Base-by-base conservation (phyloP, 805 yeast species). In the Nakazawaea molendinolei region DNA sequence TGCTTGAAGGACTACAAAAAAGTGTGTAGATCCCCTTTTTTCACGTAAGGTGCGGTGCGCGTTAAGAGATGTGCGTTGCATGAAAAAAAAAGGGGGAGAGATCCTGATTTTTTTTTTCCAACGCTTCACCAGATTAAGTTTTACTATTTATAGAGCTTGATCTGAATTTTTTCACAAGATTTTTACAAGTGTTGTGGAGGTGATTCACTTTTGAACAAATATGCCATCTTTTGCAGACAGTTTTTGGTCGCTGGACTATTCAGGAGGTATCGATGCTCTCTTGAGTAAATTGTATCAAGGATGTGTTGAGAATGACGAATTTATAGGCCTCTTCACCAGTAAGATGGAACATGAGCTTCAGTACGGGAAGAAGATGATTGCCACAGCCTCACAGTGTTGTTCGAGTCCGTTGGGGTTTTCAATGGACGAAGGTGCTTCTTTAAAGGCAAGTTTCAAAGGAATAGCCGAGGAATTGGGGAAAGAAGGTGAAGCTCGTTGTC, bases 191-290 rank as follows among this genome's bases (percentile, higher is more conserved):
- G n/a, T n/a, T n/a, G n/a, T n/a, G n/a, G n/a, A n/a, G n/a, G n/a
- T n/a, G n/a, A n/a, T n/a, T n/a, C 13, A 24, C 13, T 24, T 5
- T 23, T 14, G 8, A 12, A 25, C n/a, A 6, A 20, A n/a, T 23
- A 62, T 62, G 66, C 58, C 74, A 7, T 73, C 85, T 15, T 81
- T 83, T 59, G 76, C 85, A 4, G 86, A 80, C 46, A 74, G 78
- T 47, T 83, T 83, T 58, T 83, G 94, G 94, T 67, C 86, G 6
- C 64, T 63, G 20, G 89, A 81, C 50, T 76, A 78, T 49, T 59
- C 65, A 10, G 58, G 69, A 56, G 79, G 84, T 24, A 56, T 71
- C 31, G 61, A 66, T 34, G 57, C 61, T 3, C 59, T 79, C 7
- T 79, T 76, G 45, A 63, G 59, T 16, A 71, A 72, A 44, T 60